These are phyloP conservation scores for Sanghuangporus baumii DNA, from an alignment of 1,284 basidiomycete species.

Conservation along the genomic window DNA sequence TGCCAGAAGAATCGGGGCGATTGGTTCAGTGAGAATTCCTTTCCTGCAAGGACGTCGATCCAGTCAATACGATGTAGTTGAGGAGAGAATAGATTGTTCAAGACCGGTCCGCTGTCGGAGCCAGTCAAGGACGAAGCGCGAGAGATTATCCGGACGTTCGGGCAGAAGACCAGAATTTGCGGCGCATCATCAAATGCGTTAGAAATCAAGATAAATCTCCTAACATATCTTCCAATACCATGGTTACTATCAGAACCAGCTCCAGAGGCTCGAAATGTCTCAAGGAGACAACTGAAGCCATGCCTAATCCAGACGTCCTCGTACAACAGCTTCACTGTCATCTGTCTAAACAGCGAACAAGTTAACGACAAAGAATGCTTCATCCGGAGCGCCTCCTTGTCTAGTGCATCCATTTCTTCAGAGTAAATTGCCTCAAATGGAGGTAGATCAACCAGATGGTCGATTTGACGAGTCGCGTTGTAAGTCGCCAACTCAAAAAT, in stretches of 20 bases:
- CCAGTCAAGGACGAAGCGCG: not conserved
- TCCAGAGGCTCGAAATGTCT: not conserved
- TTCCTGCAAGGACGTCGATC: not conserved
- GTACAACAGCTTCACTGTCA: not conserved
- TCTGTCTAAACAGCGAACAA: not conserved
- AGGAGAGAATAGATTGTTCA: not conserved
- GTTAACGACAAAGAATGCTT: not conserved
- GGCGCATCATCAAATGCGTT: not conserved
- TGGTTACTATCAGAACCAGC: not conserved
- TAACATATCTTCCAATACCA: not conserved
- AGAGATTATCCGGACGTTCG: not conserved
- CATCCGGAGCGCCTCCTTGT: not conserved
- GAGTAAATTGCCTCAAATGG: not conserved
- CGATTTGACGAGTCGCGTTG: not conserved
- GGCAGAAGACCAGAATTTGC: not conserved
- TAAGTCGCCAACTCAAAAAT: conserved; percentile 6
- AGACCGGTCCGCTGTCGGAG: not conserved
- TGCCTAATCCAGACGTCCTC: conserved; percentile 7
- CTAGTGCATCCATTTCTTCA: not conserved
- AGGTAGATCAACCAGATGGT: not conserved
- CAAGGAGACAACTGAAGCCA: not conserved
- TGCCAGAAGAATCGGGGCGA: not conserved
- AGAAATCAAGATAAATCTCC: not conserved
- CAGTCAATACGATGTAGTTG: not conserved
- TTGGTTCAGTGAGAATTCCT: not conserved